Conservation (phyloP, 1,284 basidiomycete genomes). For the Naganishia albida region DNA sequence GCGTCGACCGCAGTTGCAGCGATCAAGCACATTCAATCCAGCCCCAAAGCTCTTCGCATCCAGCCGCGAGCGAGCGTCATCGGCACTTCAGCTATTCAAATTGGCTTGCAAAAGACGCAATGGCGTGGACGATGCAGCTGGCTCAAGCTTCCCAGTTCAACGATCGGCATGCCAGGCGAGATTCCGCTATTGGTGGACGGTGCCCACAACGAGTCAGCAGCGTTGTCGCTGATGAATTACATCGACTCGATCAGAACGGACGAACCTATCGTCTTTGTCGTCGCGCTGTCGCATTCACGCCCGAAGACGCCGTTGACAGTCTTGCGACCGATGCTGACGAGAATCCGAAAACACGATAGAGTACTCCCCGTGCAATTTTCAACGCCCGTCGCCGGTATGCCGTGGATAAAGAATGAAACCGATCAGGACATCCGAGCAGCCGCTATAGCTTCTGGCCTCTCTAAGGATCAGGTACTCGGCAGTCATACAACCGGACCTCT, state of each 20-base stretch:
- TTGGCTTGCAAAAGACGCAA: constrained; percentile 63
- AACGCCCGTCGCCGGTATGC: constrained; percentile 80
- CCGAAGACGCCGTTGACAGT: constrained; percentile 74
- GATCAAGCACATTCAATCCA: constrained; percentile 64
- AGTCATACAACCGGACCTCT: neutral
- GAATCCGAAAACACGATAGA: constrained; percentile 38
- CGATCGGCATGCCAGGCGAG: constrained; percentile 39
- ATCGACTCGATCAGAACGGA: constrained; percentile 55
- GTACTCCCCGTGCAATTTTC: constrained; percentile 66
- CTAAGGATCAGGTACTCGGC: constrained; percentile 32
- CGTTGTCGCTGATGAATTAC: constrained; percentile 69
- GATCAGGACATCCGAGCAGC: constrained; percentile 58
- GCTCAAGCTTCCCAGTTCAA: constrained; percentile 35
- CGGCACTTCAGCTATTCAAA: constrained; percentile 57
- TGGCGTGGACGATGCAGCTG: constrained; percentile 88
- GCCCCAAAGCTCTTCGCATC: constrained; percentile 49
- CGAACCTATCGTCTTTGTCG: constrained; percentile 62
- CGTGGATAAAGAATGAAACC: constrained; percentile 74
- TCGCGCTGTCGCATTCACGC: constrained; percentile 76
- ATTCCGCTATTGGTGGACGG: constrained; percentile 71
- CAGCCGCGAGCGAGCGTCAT: constrained; percentile 52
- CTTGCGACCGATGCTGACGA: constrained; percentile 63
- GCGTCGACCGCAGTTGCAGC: constrained; percentile 68
- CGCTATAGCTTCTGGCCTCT: constrained; percentile 51
- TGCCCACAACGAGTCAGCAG: constrained; percentile 89